phyloP scores from a whole-genome alignment of 2,329 filamentous ascomycete genomes.

The Alternaria rosae region DNA sequence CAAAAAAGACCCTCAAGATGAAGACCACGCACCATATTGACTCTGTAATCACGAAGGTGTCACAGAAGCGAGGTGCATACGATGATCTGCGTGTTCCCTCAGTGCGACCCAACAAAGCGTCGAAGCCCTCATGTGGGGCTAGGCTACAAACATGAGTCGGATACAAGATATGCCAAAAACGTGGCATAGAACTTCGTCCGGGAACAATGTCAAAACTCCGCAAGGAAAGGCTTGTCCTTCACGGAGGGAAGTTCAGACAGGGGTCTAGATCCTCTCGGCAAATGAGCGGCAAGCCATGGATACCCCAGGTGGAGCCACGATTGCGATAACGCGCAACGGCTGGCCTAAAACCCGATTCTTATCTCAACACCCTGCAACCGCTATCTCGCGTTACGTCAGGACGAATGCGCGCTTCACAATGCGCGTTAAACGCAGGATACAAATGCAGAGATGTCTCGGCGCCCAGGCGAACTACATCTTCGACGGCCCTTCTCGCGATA shows the following conservation, averaged over 20 bases:
- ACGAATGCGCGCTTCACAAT: slow-evolving; percentile 4
- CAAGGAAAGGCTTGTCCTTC: not conserved
- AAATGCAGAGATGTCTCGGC: slow-evolving; percentile 25
- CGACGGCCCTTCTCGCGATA: slow-evolving; percentile 3
- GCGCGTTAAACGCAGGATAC: slow-evolving; percentile 19
- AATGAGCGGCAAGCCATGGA: slow-evolving; percentile 18
- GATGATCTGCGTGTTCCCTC: not conserved
- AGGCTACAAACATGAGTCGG: not conserved
- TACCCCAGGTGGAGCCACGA: slow-evolving; percentile 16
- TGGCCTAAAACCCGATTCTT: slow-evolving; percentile 13
- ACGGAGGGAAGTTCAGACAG: not conserved
- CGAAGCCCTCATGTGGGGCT: not conserved
- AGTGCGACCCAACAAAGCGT: not conserved
- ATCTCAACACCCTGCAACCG: slow-evolving; percentile 20
- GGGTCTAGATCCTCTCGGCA: slow-evolving; percentile 4
- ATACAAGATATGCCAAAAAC: not conserved
- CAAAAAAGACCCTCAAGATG: not conserved
- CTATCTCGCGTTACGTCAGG: slow-evolving; percentile 37
- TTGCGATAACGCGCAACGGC: slow-evolving; percentile 18
- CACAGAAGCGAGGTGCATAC: not conserved
- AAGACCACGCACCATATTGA: not conserved
- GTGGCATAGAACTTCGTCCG: not conserved
- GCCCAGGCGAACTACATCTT: slow-evolving; percentile 26
- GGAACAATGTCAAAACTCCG: not conserved
- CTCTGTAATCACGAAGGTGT: not conserved